A percentile compares a stretch with the other conserved stretches of the same genome.
Conservation (phyloP, 2,329 filamentous ascomycete genomes). For the Colletotrichum sublineola region DNA sequence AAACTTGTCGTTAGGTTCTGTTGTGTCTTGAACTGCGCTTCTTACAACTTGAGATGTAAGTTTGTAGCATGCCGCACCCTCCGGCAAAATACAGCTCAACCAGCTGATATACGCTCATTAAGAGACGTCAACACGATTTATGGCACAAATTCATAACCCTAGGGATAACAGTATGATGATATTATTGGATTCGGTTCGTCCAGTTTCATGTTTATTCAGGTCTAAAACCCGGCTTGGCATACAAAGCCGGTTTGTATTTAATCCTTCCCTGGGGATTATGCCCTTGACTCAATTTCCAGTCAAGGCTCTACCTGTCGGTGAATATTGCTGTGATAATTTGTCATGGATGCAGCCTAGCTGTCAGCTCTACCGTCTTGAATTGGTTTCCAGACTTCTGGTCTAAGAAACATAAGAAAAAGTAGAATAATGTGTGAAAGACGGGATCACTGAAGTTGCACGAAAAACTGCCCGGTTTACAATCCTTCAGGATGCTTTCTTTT, state of each 20-base stretch:
- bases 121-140: background rate
- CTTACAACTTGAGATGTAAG: background rate
- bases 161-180: background rate
- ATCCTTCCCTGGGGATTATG: background rate
- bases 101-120: background rate
- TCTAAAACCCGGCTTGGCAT: background rate
- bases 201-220: background rate
- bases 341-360: background rate
- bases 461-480: too few species aligned
- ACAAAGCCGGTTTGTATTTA: too few species aligned
- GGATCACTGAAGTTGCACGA: background rate
- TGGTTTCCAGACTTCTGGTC: background rate
- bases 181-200: background rate
- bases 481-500: background rate
- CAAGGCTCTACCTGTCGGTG: background rate
- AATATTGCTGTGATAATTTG: background rate
- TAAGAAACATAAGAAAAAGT: background rate
- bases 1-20: background rate
- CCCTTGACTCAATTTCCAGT: background rate
- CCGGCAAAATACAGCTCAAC: too few species aligned
- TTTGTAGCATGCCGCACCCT: too few species aligned
- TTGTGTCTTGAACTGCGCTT: background rate
- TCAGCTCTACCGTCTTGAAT: too few species aligned
- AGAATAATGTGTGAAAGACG: background rate
- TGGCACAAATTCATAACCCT: background rate